Evolutionary conservation across 2,329 filamentous ascomycete species (phyloP), one percentile per base, ranked within the genome.

Genomic region (Dactylellina cionopaga): DNA sequence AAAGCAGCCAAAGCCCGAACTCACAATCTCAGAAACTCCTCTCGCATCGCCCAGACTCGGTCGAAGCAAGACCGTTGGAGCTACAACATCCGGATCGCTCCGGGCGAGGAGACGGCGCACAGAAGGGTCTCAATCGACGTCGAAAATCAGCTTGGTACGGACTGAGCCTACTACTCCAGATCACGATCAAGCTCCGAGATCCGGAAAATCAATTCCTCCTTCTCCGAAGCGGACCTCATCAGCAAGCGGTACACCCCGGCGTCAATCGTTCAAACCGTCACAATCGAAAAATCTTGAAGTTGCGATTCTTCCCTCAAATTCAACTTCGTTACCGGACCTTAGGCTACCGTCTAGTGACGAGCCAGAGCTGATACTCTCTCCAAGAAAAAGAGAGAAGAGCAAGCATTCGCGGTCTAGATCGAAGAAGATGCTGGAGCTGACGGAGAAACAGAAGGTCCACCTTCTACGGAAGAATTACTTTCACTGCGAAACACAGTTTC

Each of bases 401-500:
- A 71, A 71, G n/a, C 29, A 15, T 29, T 64, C 66, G 17, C 29
- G 49, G 25, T 63, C 69, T 24, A 44, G 37, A 13, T 52, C 58
- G 22, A 73, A 66, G 46, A 65, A 62, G 27, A 33, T 25, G 1
- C 19, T 41, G 11, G 85, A 89, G 19, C 81, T 94, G 78, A 87
- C 87, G 1, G 79, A 82, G 3, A 80, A 83, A 9, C 89, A 93
- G 78, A 92, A 91, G 79, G 85, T 87, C n/a, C 88, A 88, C 51
- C 81, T 92, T 7, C 79, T 95, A 72, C 84, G 90, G 63, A 90
- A 92, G 70, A 91, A 95, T 79, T 95, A 95, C 79, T 95, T 94
- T 78, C 85, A 90, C 58, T 91, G 88, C 72, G 86, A 95, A 80
- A 93, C 90, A 0, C 89, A 92, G 76, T 93, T 95, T 78, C 79